Conservation (phyloP, 257 asterid genomes). For the Euphrasia confusa region DNA sequence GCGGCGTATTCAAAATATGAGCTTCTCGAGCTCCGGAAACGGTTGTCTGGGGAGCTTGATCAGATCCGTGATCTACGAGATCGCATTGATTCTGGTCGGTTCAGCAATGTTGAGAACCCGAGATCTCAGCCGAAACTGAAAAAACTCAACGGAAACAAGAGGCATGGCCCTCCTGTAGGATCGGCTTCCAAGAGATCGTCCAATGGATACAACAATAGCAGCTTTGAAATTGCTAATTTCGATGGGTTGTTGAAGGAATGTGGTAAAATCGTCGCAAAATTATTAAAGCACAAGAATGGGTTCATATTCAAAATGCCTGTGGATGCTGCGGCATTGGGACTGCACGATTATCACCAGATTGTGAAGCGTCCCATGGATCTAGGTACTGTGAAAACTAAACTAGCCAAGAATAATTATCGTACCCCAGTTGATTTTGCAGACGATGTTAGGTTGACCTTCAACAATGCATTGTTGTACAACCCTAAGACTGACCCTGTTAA, state of each 20-base stretch:
- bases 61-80: conserved; percentile 68
- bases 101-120: conserved; percentile 40
- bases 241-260: conserved; percentile 69
- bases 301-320: conserved; percentile 68
- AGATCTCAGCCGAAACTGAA: conserved; percentile 51
- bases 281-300: conserved; percentile 56
- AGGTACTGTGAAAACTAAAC: conserved; percentile 74
- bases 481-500: conserved; percentile 73
- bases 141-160: conserved; percentile 46
- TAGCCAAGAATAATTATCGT: conserved; percentile 41
- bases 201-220: conserved; percentile 36
- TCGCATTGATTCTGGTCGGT: conserved; percentile 64
- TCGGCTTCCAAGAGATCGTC: conserved; percentile 34
- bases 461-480: conserved; percentile 85
- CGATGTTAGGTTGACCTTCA: conserved; percentile 77
- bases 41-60: conserved; percentile 59
- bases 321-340: conserved; percentile 58
- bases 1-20: conserved; percentile 50
- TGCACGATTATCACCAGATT: conserved; percentile 83
- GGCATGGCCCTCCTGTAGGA: conserved; percentile 39
- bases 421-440: conserved; percentile 70
- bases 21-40: conserved; percentile 52
- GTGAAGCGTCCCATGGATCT: conserved; percentile 94
- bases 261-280: conserved; percentile 50
- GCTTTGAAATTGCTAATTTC: conserved; percentile 26